Conservation (phyloP, 495 filamentous ascomycete genomes). For the Talaromyces adpressus region DNA sequence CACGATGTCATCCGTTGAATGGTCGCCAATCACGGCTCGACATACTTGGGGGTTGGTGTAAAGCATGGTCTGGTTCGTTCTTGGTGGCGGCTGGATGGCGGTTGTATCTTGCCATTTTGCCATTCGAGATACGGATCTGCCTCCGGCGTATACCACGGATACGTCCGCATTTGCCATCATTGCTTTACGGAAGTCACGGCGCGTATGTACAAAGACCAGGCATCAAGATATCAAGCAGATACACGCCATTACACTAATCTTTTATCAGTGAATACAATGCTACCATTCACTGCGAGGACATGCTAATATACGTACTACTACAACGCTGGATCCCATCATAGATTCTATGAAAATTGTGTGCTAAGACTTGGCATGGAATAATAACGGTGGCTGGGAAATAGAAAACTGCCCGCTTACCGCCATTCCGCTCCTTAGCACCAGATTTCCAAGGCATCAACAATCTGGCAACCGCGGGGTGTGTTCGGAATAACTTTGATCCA, state of each 20-base stretch:
- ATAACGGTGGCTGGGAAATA: neutral
- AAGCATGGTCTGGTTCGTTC: neutral
- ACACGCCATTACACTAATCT: neutral
- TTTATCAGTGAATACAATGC: neutral
- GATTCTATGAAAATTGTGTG: neutral
- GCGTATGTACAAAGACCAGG: neutral
- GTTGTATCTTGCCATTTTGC: neutral
- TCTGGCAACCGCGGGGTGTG: neutral
- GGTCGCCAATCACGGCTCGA: neutral
- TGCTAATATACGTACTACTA: neutral
- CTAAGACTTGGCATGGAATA: neutral
- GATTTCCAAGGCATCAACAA: neutral
- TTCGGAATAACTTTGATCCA: neutral
- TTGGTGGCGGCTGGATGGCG: neutral
- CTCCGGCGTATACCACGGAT: neutral
- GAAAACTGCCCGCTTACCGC: neutral
- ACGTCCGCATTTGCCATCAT: neutral
- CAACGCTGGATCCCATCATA: neutral
- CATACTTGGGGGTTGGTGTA: neutral
- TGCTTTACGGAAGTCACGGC: neutral
- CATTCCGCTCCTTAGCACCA: neutral
- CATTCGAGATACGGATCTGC: neutral
- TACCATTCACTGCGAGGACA: neutral
- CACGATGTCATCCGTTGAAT: neutral
- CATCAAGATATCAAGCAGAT: neutral